Conservation (phyloP, 139 green algal species). For the Raphidocelis subcapitata region DNA sequence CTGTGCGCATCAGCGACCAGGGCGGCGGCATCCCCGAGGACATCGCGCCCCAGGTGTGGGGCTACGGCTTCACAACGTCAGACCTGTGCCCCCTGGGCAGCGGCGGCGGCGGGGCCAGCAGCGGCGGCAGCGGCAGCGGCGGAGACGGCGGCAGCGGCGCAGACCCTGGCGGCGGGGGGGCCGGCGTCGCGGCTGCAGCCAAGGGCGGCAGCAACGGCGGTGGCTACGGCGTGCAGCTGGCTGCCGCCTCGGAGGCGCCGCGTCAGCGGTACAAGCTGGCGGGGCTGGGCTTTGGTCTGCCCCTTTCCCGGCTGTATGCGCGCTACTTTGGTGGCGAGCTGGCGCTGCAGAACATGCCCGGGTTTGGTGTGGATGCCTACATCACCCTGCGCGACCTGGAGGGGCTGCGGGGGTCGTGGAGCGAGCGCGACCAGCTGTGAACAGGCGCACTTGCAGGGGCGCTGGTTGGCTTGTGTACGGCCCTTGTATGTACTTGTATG, state of each 20-base stretch:
- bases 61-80: slow-evolving; percentile 76
- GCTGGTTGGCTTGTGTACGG: no score
- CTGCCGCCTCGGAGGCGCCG: not conserved
- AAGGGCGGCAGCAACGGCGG: not conserved
- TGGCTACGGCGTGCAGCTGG: slow-evolving; percentile 5
- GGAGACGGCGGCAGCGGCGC: not conserved
- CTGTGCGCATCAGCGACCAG: slow-evolving; percentile 68
- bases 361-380: slow-evolving; percentile 82
- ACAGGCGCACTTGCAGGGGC: no score
- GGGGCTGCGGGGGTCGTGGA: no score
- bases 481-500: no score
- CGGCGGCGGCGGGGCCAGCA: not conserved
- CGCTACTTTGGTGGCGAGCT: slow-evolving; percentile 83
- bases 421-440: no score
- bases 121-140: not conserved
- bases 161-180: slow-evolving; percentile 13
- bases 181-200: not conserved
- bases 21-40: slow-evolving; percentile 73
- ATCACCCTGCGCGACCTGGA: slow-evolving; percentile 65
- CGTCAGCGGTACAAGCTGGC: slow-evolving; percentile 54
- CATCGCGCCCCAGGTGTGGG: slow-evolving; percentile 57
- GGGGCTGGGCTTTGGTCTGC: slow-evolving; percentile 88
- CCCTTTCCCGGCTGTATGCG: slow-evolving; percentile 84
- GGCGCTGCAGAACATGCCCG: slow-evolving; percentile 63
- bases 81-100: no score